Evolutionary conservation across 192 early-diverging fungal species (phyloP).

Genomic region (Coemansia sp.): DNA sequence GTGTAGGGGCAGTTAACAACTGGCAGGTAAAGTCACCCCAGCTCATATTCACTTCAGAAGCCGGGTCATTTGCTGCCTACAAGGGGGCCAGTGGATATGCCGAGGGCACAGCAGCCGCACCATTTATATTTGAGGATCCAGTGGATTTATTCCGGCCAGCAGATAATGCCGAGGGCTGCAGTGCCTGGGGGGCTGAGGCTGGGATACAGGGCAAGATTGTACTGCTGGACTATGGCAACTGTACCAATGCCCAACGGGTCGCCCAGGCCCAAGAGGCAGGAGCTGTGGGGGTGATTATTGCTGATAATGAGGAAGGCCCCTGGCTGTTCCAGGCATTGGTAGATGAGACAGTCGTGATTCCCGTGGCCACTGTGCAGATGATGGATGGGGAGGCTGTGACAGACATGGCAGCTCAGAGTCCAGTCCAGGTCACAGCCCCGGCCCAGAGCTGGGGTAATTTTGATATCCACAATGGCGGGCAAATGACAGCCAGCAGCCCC

Average conservation of each 20-base stretch:
- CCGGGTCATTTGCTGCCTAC: background rate
- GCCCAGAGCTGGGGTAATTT: background rate
- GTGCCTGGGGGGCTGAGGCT: no score
- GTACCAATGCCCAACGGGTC: slow-evolving; percentile 44
- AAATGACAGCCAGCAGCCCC: slow-evolving; percentile 56
- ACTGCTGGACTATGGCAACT: slow-evolving; percentile 43
- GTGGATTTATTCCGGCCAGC: background rate
- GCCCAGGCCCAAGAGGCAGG: slow-evolving; percentile 44
- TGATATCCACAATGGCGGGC: slow-evolving; percentile 42
- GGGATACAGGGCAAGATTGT: slow-evolving; percentile 48
- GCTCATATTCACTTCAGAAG: slow-evolving; percentile 10
- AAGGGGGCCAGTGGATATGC: background rate
- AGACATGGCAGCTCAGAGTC: background rate
- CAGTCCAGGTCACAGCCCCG: background rate
- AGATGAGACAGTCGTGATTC: slow-evolving; percentile 20
- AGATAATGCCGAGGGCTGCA: no score
- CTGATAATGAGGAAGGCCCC: background rate
- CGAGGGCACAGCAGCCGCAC: background rate
- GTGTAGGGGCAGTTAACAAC: slow-evolving; percentile 56
- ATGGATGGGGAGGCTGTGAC: slow-evolving; percentile 34
- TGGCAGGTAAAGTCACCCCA: slow-evolving; percentile 29
- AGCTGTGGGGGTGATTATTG: slow-evolving; percentile 49
- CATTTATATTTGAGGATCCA: background rate
- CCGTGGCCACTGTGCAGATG: slow-evolving; percentile 25
- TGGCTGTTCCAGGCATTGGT: background rate